Conservation (phyloP, 495 filamentous ascomycete species). For the Xylaria bambusicola region DNA sequence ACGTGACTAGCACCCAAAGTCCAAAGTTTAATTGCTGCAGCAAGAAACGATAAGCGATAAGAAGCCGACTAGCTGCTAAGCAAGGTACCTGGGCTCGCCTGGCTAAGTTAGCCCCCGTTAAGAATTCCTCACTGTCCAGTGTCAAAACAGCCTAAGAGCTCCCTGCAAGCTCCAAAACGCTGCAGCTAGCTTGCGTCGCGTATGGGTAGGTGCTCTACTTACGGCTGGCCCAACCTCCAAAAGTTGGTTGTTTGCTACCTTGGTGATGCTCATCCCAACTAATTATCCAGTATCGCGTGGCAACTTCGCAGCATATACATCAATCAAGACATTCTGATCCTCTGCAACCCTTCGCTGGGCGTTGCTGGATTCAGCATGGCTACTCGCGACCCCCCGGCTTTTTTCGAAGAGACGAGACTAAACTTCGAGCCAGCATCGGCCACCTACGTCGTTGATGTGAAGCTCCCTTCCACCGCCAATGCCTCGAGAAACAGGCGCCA, state of each 20-base stretch:
- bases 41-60: not conserved
- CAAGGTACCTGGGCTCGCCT: too few relatives aligned
- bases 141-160: too few relatives aligned
- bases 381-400: constrained; percentile 43
- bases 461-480: constrained; percentile 58
- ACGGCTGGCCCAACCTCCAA: not conserved
- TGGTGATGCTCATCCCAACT: constrained; percentile 1
- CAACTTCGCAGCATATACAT: constrained; percentile 9
- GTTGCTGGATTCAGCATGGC: constrained; percentile 47
- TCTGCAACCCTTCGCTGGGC: constrained; percentile 21
- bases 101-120: too few relatives aligned
- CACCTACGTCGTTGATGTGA: constrained; percentile 70
- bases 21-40: not conserved
- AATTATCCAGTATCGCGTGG: constrained; percentile 21
- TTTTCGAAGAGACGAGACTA: constrained; percentile 86
- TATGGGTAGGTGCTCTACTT: not conserved
- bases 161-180: too few relatives aligned
- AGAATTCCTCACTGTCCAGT: too few relatives aligned
- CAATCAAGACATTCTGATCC: constrained; percentile 12
- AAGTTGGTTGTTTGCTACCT: too few relatives aligned
- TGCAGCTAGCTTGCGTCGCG: not conserved
- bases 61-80: not conserved
- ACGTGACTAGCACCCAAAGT: constrained; percentile 31
- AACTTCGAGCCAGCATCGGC: constrained; percentile 73
- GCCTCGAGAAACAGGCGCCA: constrained; percentile 33